Base-by-base conservation (phyloP, 805 yeast genomes). In the Lipomyces sp. region DNA sequence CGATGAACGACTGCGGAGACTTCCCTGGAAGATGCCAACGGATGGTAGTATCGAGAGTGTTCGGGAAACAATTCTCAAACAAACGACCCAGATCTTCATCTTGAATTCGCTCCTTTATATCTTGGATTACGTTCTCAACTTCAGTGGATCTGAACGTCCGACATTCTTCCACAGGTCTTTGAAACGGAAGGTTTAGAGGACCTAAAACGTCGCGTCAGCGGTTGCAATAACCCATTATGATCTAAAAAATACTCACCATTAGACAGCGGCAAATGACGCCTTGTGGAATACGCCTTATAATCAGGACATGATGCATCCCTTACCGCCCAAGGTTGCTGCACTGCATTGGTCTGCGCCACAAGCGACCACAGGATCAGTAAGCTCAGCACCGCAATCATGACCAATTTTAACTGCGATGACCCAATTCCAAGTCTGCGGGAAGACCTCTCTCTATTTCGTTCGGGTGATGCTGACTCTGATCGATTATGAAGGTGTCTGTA, bases 31-130 rank as follows among this genome's bases (percentile, higher is more conserved):
- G 57, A 65, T 83, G 87, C 86, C 88, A 88, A 47, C 85, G 71
- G 42, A 88, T 79, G 0, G 96, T 87, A 0, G 96, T 88, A 62
- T 88, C 96, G 46, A 88, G 69, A 0, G 96, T 88, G 65, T 88
- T 88, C 5, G 96, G 96, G 51, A 87, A 75, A 39, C 91, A 75
- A 65, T 88, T 88, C 62, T 88, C 95, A 59, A 88, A 76, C 49
- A 88, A 67, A 44, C 91, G 70, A 2, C 84, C 84, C 45, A 89
- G 67, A 65, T 88, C 96, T 0, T 76, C 76, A 63, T 82, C 83
- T 13, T 21, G 24, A 18, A 86, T 70, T 56, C 75, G 72, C 11
- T 45, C 43, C 43, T 70, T 75, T 64, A 86, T 70, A 43, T 80
- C 82, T 2, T 58, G 63, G 21, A 88, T 78, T 32, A 81, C 69